Conservation (phyloP, 257 asterid species). For the Solanum phureja region DNA sequence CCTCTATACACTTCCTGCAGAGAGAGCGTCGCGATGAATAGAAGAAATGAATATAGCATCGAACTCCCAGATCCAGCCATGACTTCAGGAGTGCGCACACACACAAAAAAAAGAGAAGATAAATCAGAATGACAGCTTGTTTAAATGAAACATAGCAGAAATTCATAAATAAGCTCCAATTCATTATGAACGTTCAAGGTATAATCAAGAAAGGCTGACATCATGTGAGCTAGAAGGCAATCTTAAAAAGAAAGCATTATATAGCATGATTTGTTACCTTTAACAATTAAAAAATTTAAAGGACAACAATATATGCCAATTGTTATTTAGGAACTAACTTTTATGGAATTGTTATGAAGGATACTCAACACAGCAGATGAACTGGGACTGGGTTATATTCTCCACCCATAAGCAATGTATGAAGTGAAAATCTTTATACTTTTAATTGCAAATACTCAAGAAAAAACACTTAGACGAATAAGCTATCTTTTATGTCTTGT, state of each 20-base stretch:
- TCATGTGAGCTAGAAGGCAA: not conserved
- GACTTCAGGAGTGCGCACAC: not conserved
- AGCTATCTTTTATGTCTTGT: not conserved
- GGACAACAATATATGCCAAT: not conserved
- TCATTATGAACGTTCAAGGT: not conserved
- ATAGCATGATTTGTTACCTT: not conserved
- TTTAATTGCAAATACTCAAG: not conserved
- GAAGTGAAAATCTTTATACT: not conserved
- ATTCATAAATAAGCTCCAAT: not conserved
- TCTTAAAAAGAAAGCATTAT: not conserved
- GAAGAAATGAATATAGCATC: slow-evolving; percentile 70
- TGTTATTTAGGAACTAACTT: not conserved
- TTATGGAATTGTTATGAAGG: not conserved
- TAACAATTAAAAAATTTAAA: not conserved
- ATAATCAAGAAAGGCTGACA: not conserved
- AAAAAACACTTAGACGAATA: not conserved
- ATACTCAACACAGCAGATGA: not conserved
- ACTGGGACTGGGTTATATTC: not conserved
- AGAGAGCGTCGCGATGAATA: slow-evolving; percentile 65
- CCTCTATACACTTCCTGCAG: slow-evolving; percentile 74
- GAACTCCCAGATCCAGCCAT: slow-evolving; percentile 92
- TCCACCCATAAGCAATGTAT: not conserved
- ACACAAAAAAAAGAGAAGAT: not conserved
- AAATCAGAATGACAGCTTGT: not conserved
- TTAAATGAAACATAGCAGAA: not conserved